Evolutionary conservation across 305 asterid species (phyloP).

Genomic region (Solanum hybrid): DNA sequence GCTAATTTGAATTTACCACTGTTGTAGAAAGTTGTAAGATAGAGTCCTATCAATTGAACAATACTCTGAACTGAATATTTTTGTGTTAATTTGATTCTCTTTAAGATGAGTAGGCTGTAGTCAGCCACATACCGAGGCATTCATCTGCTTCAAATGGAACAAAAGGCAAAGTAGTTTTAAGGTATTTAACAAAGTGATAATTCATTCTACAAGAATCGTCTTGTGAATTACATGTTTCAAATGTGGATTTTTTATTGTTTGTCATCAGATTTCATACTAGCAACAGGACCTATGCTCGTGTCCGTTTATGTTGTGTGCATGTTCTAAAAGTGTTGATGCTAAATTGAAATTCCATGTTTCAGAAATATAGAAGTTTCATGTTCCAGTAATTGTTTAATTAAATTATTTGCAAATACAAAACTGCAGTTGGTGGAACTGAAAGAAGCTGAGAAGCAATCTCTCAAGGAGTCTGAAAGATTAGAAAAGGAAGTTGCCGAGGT

Average conservation of each 20-base stretch:
- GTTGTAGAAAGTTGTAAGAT: background rate
- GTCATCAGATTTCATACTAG: background rate
- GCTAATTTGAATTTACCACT: background rate
- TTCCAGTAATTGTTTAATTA: background rate
- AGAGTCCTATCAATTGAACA: background rate
- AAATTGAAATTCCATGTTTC: background rate
- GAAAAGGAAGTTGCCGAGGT: constrained; percentile 83
- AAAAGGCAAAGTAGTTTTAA: background rate
- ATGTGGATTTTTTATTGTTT: background rate
- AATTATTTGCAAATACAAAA: background rate
- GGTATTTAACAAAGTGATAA: background rate
- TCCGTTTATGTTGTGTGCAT: background rate
- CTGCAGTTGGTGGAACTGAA: constrained; percentile 85
- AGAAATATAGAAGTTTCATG: background rate
- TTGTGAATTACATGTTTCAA: background rate
- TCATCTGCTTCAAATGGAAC: background rate
- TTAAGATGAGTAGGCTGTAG: background rate
- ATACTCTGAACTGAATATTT: background rate
- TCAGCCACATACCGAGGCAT: background rate
- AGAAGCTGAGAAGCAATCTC: constrained; percentile 74
- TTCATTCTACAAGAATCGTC: background rate
- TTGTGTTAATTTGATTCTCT: background rate
- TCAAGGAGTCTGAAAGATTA: constrained; percentile 76
- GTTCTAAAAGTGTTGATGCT: background rate
- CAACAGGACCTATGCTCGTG: background rate